A percentile compares a stretch with the other conserved stretches of the same genome.
Evolutionary conservation across 2,329 filamentous ascomycete species (phyloP).

Genomic region (Trichoderma cornu-damae): DNA sequence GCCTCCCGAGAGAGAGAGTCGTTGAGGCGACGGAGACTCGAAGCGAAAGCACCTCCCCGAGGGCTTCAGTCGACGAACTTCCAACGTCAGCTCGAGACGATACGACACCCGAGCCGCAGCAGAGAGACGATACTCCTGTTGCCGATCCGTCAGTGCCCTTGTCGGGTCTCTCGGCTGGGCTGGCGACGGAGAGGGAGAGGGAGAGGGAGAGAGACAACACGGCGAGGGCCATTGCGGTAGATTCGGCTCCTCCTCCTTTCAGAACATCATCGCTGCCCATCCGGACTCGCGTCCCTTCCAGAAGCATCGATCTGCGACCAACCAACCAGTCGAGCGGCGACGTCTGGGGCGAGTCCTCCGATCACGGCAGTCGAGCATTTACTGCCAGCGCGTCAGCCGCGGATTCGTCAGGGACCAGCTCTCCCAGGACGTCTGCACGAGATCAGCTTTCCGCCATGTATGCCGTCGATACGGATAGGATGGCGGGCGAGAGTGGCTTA

Average conservation of each 20-base stretch:
- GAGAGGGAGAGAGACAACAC: neutral
- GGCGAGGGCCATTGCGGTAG: neutral
- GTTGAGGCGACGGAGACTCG: neutral
- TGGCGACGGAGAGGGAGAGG: neutral
- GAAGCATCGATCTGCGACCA: constrained; percentile 10
- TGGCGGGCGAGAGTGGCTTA: constrained; percentile 5
- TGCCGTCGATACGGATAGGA: constrained; percentile 3
- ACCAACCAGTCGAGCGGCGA: neutral
- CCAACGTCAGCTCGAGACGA: neutral
- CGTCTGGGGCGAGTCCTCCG: constrained; percentile 8
- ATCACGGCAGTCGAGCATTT: neutral
- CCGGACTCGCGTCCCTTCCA: constrained; percentile 1
- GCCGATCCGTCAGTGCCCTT: neutral
- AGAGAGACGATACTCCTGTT: neutral
- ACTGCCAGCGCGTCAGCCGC: neutral
- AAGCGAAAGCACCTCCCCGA: constrained; percentile 1
- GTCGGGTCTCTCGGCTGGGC: neutral
- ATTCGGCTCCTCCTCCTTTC: constrained; percentile 15
- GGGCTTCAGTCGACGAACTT: neutral
- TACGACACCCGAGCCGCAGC: neutral
- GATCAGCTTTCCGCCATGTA: constrained; percentile 9
- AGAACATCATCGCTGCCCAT: constrained; percentile 21
- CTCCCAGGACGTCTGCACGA: neutral
- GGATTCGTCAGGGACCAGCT: constrained; percentile 2
- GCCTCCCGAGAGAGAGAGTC: constrained; percentile 12